Evolutionary conservation across 495 filamentous ascomycete genomes (phyloP).

Genomic region (Hamigera avellanea): DNA sequence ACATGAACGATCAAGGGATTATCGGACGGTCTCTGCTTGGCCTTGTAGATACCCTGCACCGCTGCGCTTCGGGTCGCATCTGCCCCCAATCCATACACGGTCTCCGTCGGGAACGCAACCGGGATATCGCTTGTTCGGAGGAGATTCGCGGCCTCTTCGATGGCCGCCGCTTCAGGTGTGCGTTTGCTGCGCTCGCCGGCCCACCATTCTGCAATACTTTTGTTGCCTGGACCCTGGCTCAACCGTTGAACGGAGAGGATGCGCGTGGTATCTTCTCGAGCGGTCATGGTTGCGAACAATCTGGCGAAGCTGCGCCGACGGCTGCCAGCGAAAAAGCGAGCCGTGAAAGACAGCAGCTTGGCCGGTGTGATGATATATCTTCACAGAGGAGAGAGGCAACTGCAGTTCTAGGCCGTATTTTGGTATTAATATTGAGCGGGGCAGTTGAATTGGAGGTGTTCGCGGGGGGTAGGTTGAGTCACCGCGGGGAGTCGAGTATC

Average conservation of each 20-base stretch:
- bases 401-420: too few species aligned
- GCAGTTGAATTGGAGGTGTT: constrained; percentile 1
- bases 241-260: constrained; percentile 33
- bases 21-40: constrained; percentile 82
- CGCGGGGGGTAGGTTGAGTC: background rate
- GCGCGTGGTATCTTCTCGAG: constrained; percentile 17
- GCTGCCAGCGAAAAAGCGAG: constrained; percentile 22
- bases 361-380: too few species aligned
- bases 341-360: constrained; percentile 21
- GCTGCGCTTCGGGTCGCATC: constrained; percentile 77
- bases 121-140: constrained; percentile 55
- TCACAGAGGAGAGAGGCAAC: too few species aligned
- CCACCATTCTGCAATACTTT: constrained; percentile 37
- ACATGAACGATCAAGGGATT: constrained; percentile 95
- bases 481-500: too few species aligned
- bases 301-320: constrained; percentile 22
- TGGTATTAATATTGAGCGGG: too few species aligned
- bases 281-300: constrained; percentile 13
- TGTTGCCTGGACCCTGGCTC: constrained; percentile 24
- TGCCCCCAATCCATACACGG: constrained; percentile 91
- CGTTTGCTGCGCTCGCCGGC: constrained; percentile 22
- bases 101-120: constrained; percentile 96
- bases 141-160: constrained; percentile 44
- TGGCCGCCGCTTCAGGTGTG: constrained; percentile 26
- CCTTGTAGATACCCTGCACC: constrained; percentile 84